Evolutionary conservation across 2,329 filamentous ascomycete species (phyloP).

Genomic region (Berkeleyomyces rouxiae): DNA sequence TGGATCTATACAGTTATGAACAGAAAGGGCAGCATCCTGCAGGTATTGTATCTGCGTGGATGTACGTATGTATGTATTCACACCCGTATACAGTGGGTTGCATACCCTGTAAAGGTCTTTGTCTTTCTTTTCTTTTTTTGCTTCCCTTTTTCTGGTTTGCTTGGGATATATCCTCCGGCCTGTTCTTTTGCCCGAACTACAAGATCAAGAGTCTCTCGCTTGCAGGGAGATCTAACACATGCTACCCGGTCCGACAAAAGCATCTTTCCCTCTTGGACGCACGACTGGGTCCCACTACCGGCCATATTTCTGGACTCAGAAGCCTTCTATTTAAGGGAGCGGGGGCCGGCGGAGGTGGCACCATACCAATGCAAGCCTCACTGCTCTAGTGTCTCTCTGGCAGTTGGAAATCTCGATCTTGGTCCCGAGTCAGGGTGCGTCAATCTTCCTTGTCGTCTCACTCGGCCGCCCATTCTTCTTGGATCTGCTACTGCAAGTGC

Average conservation of each 20-base stretch:
- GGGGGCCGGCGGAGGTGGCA: background rate
- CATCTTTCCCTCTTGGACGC: background rate
- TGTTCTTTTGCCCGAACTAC: background rate
- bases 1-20: too few species aligned
- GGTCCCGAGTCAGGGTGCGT: background rate
- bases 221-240: background rate
- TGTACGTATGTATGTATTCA: too few species aligned
- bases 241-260: background rate
- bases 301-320: too few species aligned
- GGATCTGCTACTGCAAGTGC: background rate
- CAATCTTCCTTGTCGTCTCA: background rate
- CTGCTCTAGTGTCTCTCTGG: background rate
- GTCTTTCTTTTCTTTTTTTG: background rate
- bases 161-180: background rate
- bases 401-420: background rate
- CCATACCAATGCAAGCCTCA: background rate
- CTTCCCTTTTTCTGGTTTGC: background rate
- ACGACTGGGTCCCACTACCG: background rate
- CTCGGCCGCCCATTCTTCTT: background rate
- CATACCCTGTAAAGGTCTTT: too few species aligned
- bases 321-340: background rate
- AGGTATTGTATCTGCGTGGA: too few species aligned
- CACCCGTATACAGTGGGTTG: too few species aligned
- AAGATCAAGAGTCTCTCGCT: background rate
- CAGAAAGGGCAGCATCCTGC: too few species aligned